phyloP scores from a whole-genome alignment of 2,329 filamentous ascomycete genomes.

The Triangularia verruculosa region DNA sequence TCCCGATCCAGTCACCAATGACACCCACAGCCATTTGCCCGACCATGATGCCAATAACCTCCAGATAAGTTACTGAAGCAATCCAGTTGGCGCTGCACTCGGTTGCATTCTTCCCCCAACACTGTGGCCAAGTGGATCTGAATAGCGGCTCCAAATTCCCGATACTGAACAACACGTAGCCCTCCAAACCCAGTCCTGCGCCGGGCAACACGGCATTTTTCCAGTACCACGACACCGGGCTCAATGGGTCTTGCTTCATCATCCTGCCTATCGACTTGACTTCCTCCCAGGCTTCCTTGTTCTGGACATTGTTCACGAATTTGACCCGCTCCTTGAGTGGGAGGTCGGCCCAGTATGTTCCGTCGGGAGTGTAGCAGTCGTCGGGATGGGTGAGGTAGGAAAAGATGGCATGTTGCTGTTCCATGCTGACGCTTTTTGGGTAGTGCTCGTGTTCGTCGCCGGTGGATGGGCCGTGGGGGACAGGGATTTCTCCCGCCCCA shows the following conservation, averaged over 20 bases:
- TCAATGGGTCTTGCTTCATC: conserved; percentile 82
- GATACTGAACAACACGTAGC: conserved; percentile 95
- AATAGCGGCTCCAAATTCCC: conserved; percentile 88
- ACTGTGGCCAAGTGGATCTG: conserved; percentile 67
- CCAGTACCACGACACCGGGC: conserved; percentile 82
- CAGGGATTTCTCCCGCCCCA: conserved; percentile 51
- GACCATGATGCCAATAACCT: conserved; percentile 92
- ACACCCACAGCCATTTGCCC: conserved; percentile 84
- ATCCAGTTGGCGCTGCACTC: conserved; percentile 80
- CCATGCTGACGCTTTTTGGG: conserved; percentile 38
- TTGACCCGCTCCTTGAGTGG: conserved; percentile 64
- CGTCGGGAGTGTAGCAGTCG: conserved; percentile 79
- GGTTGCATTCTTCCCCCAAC: conserved; percentile 63
- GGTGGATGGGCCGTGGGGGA: conserved; percentile 51
- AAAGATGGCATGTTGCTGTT: conserved; percentile 62
- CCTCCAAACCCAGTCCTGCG: conserved; percentile 87
- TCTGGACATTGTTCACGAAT: conserved; percentile 75
- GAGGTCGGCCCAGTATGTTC: conserved; percentile 91
- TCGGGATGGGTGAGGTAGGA: conserved; percentile 79
- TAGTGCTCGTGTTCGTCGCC: conserved; percentile 50
- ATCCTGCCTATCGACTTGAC: conserved; percentile 66
- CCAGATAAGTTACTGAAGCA: conserved; percentile 81
- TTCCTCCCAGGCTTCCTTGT: conserved; percentile 66
- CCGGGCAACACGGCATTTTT: conserved; percentile 89
- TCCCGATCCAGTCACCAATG: conserved; percentile 73